Percentiles rank a stretch among this genome's conserved stretches.
Conservation (phyloP, 441 rosid species). For the Mallotus japonicus region DNA sequence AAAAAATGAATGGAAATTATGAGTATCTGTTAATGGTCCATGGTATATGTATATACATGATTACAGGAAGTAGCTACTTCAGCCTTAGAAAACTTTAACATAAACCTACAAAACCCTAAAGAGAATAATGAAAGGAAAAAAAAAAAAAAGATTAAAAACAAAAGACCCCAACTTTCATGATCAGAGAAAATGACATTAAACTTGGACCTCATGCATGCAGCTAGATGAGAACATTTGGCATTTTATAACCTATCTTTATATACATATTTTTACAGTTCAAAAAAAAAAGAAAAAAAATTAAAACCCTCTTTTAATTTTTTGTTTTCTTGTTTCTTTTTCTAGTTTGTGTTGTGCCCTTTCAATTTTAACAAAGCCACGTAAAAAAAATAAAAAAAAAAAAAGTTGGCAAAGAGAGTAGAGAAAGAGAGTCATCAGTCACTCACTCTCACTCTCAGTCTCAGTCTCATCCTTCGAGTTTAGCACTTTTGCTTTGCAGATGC, state of each 20-base stretch:
- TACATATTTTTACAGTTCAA: neutral
- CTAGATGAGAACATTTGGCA: neutral
- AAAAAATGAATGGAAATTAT: neutral
- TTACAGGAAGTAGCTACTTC: neutral
- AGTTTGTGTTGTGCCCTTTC: neutral
- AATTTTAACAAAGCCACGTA: constrained; percentile 9
- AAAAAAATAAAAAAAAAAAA: neutral
- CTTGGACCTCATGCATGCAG: neutral
- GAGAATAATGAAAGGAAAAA: neutral
- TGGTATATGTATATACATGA: neutral
- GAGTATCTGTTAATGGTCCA: constrained; percentile 4
- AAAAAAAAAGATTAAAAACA: neutral
- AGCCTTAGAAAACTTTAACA: constrained; percentile 6
- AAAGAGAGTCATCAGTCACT: neutral
- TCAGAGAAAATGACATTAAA: constrained; percentile 8
- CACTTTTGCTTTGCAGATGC: constrained; percentile 24
- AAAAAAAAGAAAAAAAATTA: neutral
- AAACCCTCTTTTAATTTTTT: neutral
- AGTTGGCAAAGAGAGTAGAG: neutral
- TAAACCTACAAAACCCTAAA: neutral
- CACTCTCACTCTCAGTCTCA: neutral
- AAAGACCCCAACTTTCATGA: constrained; percentile 10
- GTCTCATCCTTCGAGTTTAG: constrained; percentile 7
- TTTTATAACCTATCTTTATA: neutral
- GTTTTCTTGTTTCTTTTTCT: neutral